Base-by-base conservation (phyloP, 2,329 filamentous ascomycete species). In the Geosmithia flava region DNA sequence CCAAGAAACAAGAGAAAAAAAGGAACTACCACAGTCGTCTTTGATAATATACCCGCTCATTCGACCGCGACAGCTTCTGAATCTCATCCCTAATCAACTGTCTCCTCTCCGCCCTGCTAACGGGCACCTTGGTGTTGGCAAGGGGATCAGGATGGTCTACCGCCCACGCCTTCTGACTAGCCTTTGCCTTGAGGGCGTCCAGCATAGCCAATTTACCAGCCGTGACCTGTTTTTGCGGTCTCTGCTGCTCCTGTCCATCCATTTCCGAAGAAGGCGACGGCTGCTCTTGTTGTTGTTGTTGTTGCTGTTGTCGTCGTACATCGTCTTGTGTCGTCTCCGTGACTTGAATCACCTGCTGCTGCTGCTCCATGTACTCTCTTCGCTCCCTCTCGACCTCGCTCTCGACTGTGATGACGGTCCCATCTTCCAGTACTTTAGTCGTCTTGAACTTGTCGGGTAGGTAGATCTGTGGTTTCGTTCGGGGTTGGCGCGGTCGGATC, bases 31-130 rank as follows among this genome's bases (percentile, higher is more conserved):
- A 78, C 52, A 78, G 61, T 45, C 78, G 63, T 44, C 76, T 68
- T 55, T 78, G 75, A 55, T 79, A 78, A 51, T 73, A 74, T 20
- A 69, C 63, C 15, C 65, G 72, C 58, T 64, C 62, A 2, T 72
- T 63, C 16, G 63, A 61, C 56, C 69, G 70, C 7, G 73, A 66
- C 48, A 74, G 56, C 52, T 61, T 66, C 59, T 61, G 63, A 51
- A 81, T 71, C 55, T 81, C 76, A 52, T 76, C 71, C 57, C 76
- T 79, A 56, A 81, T 82, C 53, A 70, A 65, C 58, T 67, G 67
- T 54, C 79, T 68, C 54, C 79, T 70, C 61, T 78, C 72, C 0
- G 71, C 74, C 48, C 65, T 64, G 49, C 67, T 75, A 19, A 79
- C 60, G 1, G 72, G 73, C 56, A 75, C 69, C 48, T 69, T 62